Base-by-base conservation (phyloP, 2,329 filamentous ascomycete species). In the Paraphaeosphaeria minitans region DNA sequence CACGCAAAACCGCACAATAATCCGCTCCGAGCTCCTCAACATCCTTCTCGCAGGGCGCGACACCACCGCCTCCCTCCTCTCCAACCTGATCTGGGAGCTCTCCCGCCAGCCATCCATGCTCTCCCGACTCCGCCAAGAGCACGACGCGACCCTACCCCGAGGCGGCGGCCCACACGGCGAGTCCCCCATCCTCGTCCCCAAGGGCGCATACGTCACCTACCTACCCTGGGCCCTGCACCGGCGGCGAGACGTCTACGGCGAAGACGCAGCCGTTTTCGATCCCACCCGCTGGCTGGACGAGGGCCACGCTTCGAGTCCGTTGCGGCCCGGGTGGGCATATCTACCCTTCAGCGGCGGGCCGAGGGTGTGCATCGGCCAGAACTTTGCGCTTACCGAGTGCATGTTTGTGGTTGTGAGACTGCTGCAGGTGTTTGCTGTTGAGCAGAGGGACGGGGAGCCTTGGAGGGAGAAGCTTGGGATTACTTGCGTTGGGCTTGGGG, bases 41-140 rank as follows among this genome's bases (percentile, higher is more conserved):
- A 64, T 77, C 35, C 68, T 77, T 14, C 60, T 75, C 19, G 72
- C 75, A 9, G 74, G 66, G n/a, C 72, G 69, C 27, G 75, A 77
- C 48, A 73, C 75, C 6, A 74, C 68, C 8, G 73, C 69, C 27
- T 53, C 66, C 1, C 66, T 71, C 4, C 62, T 77, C 13, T 63
- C 61, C 5, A 74, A 76, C 64, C 46, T 77, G 45, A 65, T 79
- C 56, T 72, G 68, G 39, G 63, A 78, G 8, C 64, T 77, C 52
- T 71, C 76, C 8, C 71, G 77, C 2, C 75, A 77, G 50, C 73
- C 77, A 7, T 59, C 62, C 6, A 60, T 75, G 56, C 55, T 73
- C 66, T 29, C 63, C 54, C 46, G 72, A 58, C 63, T 78, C 63
- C 56, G 80, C 19, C 57, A 64, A 10, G 80, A 75, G 74, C 35